A percentile compares a stretch with the other conserved stretches of the same genome.
phyloP scores from a whole-genome alignment of 2,329 filamentous ascomycete species.

The Fusarium beomiforme region DNA sequence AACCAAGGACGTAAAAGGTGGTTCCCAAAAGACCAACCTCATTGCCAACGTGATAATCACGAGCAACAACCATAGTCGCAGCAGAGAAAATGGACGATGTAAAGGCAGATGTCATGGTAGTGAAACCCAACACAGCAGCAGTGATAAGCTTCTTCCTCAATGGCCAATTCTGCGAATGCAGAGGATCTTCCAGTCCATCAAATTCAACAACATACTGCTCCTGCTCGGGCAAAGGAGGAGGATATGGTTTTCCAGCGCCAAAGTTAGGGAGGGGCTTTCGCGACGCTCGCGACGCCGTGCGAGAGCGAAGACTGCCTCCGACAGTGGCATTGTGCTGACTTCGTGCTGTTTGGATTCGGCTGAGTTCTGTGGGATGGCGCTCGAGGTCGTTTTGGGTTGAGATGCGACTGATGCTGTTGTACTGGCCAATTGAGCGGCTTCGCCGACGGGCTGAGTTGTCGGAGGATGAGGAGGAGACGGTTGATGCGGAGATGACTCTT shows the following conservation, averaged over 20 bases:
- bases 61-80: constrained; percentile 66
- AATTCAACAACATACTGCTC: constrained; percentile 89
- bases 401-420: constrained; percentile 66
- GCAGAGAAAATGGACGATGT: constrained; percentile 80
- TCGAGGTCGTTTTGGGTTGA: constrained; percentile 75
- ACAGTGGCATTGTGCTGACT: constrained; percentile 79
- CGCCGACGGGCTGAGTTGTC: constrained; percentile 41
- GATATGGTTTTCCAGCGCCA: constrained; percentile 79
- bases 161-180: constrained; percentile 91
- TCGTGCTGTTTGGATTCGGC: constrained; percentile 75
- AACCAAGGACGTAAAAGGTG: constrained; percentile 76
- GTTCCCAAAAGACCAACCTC: constrained; percentile 74
- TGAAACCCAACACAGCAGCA: constrained; percentile 75
- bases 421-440: constrained; percentile 37
- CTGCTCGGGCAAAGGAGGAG: constrained; percentile 72
- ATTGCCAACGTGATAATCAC: constrained; percentile 66
- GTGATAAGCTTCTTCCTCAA: constrained; percentile 79
- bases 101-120: constrained; percentile 77
- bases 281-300: constrained; percentile 58
- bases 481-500: constrained; percentile 64
- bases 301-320: constrained; percentile 57
- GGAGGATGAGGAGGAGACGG: constrained; percentile 60
- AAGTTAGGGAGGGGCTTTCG: constrained; percentile 72
- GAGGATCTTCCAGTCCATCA: constrained; percentile 81
- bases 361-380: constrained; percentile 73